These are phyloP conservation scores for Reticulascus tulasneorum DNA, from an alignment of 2,329 filamentous ascomycete genomes.

Conservation along the genomic window DNA sequence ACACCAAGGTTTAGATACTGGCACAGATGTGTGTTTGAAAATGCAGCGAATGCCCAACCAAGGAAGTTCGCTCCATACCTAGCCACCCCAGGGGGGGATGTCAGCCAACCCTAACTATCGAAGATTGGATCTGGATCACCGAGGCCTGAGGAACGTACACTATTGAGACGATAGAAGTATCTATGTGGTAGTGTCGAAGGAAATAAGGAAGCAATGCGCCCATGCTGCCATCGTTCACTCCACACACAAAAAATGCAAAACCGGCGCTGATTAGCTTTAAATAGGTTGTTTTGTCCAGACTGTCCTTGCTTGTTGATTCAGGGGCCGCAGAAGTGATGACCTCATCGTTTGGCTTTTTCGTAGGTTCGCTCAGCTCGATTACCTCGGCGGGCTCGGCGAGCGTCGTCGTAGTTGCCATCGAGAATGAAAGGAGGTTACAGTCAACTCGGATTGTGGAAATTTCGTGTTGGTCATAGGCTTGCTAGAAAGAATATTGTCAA, in stretches of 20 bases:
- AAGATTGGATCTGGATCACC: slow-evolving; percentile 11
- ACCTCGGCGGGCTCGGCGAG: too few relatives aligned
- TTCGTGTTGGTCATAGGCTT: too few relatives aligned
- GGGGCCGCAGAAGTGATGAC: too few relatives aligned
- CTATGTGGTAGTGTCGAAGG: slow-evolving; percentile 50
- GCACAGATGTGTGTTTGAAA: slow-evolving; percentile 50
- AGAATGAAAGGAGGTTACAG: too few relatives aligned
- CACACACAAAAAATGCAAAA: slow-evolving; percentile 63
- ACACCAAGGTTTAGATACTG: slow-evolving; percentile 51
- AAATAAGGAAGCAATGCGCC: slow-evolving; percentile 62
- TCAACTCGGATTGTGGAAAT: too few relatives aligned
- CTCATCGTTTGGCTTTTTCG: too few relatives aligned
- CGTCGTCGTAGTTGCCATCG: too few relatives aligned
- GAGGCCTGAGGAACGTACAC: slow-evolving; percentile 34
- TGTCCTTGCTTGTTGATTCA: neutral
- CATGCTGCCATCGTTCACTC: slow-evolving; percentile 61
- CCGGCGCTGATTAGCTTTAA: slow-evolving; percentile 51
- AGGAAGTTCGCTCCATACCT: slow-evolving; percentile 54
- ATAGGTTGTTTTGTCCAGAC: slow-evolving; percentile 19
- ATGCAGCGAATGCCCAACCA: slow-evolving; percentile 56
- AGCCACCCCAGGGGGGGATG: slow-evolving; percentile 11
- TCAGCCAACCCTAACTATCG: slow-evolving; percentile 23
- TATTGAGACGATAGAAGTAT: slow-evolving; percentile 45
- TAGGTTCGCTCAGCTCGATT: too few relatives aligned
- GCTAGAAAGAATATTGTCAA: too few relatives aligned